Base-by-base conservation (phyloP, 2,329 filamentous ascomycete genomes). In the Phialophora macrospora region DNA sequence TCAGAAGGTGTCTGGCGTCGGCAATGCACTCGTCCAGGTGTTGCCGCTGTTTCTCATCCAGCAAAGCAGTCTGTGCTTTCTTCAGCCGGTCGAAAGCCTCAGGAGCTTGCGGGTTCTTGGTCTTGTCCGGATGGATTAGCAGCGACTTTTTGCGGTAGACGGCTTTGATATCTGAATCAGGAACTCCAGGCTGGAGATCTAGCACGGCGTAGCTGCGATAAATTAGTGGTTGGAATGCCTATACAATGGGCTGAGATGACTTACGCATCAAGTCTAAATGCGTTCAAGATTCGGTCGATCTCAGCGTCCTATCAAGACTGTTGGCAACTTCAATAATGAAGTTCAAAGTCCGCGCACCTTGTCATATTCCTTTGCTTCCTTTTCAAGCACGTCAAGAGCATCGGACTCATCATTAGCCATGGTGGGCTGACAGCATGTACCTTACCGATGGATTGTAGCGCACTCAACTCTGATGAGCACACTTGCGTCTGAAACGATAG, bases 71-170 rank as follows among this genome's bases (percentile, higher is more conserved):
- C 76, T 98, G 93, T 0, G 95, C 95, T 80, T 98, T 97, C 75
- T 97, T 97, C 30, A 99, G 85, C 9, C 94, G 89, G 80, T 99
- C 95, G 76, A 99, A 99, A 71, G 95, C 95, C 74, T 98, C 95
- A 3, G 95, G 94, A 0, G 95, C 95, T 56, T 84, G 86, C 0
- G 92, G 90, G 76, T 99, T 98, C 75, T 88, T 88, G 63, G 95
- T 97, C 79, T 99, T 99, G 83, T 99, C 95, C 6, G 95, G 95
- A 82, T 99, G 95, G 82, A 99, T 98, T 56, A 99, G 88, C 64
- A 99, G 89, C n/a, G 95, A 99, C 80, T 97, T 98, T 74, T 92
- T 93, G 83, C 95, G 93, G 81, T 98, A 99, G 72, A 87, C 87
- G 72, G 89, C 83, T 80, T 97, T 98, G 83, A 99, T 98, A 80